A percentile compares a stretch with the other conserved stretches of the same genome.
Conservation (phyloP, 1,139 yeast genomes). For the Debaryomyces psychrophilus region DNA sequence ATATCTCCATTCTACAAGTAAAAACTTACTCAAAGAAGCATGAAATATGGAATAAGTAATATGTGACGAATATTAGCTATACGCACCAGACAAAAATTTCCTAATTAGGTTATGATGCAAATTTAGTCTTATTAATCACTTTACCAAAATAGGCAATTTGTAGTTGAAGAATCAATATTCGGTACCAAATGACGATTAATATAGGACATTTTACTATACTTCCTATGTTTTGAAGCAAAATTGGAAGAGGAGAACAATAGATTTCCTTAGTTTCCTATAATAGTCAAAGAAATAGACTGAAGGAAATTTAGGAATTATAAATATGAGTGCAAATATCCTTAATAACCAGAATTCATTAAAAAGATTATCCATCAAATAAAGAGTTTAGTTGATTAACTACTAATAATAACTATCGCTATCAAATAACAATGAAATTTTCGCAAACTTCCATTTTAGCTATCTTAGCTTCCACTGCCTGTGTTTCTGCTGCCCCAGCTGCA, state of each 20-base stretch:
- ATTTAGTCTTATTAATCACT: constrained; percentile 11
- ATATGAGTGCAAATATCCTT: constrained; percentile 8
- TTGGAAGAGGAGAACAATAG: constrained; percentile 11
- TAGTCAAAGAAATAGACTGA: constrained; percentile 6
- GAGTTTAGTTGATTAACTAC: constrained; percentile 2
- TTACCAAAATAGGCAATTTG: constrained; percentile 17
- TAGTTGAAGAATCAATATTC: constrained; percentile 7
- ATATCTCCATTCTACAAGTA: not conserved
- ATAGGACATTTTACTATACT: constrained; percentile 3
- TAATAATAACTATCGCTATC: not conserved
- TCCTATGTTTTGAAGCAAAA: constrained; percentile 6
- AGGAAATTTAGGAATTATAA: constrained; percentile 6
- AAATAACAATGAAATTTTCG: constrained; percentile 43
- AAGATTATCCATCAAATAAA: not conserved
- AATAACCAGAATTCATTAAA: not conserved
- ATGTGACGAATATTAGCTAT: constrained; percentile 2
- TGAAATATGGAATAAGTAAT: not conserved
- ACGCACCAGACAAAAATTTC: constrained; percentile 10
- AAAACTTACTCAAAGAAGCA: constrained; percentile 8
- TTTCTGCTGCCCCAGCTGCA: constrained; percentile 44
- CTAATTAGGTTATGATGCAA: constrained; percentile 12
- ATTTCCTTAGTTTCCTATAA: constrained; percentile 7
- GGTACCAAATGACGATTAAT: not conserved
- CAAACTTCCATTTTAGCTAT: constrained; percentile 47
- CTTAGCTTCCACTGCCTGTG: constrained; percentile 44